Conservation (phyloP, 75 land plant species). For the Ceratopteris richardii region DNA sequence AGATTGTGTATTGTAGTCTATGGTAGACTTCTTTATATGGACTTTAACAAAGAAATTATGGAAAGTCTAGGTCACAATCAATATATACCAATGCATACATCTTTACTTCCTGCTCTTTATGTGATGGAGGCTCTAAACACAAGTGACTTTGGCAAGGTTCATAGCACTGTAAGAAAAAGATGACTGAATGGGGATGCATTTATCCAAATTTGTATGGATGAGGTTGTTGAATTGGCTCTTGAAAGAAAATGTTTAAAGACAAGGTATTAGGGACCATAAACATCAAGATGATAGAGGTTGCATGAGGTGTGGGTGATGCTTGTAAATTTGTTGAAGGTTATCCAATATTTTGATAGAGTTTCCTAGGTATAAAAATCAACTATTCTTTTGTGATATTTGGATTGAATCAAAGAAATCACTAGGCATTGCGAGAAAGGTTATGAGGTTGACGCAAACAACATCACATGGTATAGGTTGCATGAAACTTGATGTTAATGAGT, state of each 20-base stretch:
- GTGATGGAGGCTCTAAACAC: conserved; percentile 93
- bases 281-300: conserved; percentile 73
- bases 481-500: conserved; percentile 6
- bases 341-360: conserved; percentile 38
- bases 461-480: conserved; percentile 13
- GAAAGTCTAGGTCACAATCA: conserved; percentile 66
- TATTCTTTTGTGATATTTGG: conserved; percentile 58
- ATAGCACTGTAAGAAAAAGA: conserved; percentile 75
- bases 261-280: conserved; percentile 64
- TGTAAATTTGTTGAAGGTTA: conserved; percentile 50
- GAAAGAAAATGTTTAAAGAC: conserved; percentile 54
- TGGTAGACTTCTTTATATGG: conserved; percentile 99
- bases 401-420: conserved; percentile 17
- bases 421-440: conserved; percentile 19
- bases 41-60: conserved; percentile 75
- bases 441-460: conserved; percentile 30
- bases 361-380: conserved; percentile 56
- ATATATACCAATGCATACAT: conserved; percentile 74
- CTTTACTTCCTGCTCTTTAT: conserved; percentile 70
- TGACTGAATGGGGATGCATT: conserved; percentile 88
- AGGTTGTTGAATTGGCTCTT: conserved; percentile 65
- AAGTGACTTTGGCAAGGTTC: conserved; percentile 99
- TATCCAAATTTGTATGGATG: conserved; percentile 55
- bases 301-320: conserved; percentile 71
- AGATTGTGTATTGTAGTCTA: conserved; percentile 97